These are phyloP conservation scores for Scopulariopsis brevicaulis DNA, from an alignment of 2,329 filamentous ascomycete species.

Conservation along the genomic window DNA sequence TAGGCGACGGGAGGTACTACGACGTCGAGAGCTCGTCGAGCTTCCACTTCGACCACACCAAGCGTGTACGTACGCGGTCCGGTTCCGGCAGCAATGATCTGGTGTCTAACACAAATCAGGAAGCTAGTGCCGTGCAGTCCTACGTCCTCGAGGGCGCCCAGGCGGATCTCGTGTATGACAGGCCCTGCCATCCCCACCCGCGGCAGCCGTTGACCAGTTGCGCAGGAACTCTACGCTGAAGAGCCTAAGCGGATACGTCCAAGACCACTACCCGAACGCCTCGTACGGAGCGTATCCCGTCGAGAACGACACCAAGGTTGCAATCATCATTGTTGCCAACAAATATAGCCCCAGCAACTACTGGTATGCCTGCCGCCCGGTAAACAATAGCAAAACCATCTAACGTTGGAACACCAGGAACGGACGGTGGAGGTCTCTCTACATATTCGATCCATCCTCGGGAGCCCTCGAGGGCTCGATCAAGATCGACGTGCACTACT, in stretches of 20 bases:
- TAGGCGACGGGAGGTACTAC: slow-evolving; percentile 76
- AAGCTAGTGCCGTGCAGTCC: slow-evolving; percentile 73
- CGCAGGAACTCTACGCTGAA: slow-evolving; percentile 73
- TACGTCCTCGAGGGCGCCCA: slow-evolving; percentile 67
- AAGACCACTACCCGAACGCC: slow-evolving; percentile 80
- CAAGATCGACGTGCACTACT: slow-evolving; percentile 97
- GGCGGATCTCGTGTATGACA: slow-evolving; percentile 62
- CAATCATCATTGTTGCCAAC: slow-evolving; percentile 79
- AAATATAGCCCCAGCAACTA: slow-evolving; percentile 98
- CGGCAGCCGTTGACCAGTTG: background rate
- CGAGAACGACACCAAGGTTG: slow-evolving; percentile 63
- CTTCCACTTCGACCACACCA: slow-evolving; percentile 77
- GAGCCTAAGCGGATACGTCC: slow-evolving; percentile 60
- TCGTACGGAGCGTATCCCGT: slow-evolving; percentile 75
- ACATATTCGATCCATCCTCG: slow-evolving; percentile 64
- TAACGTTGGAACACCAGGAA: slow-evolving; percentile 48
- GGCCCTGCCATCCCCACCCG: slow-evolving; percentile 1
- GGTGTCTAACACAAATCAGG: slow-evolving; percentile 32
- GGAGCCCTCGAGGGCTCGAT: slow-evolving; percentile 64
- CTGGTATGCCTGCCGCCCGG: slow-evolving; percentile 48
- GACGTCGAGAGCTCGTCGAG: slow-evolving; percentile 81
- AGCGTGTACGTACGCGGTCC: slow-evolving; percentile 42
- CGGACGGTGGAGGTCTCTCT: slow-evolving; percentile 87
- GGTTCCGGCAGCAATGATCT: background rate
- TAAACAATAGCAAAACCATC: background rate